Evolutionary conservation across 805 yeast genomes (phyloP), one percentile per base, ranked within the genome.

Genomic region (Wickerhamiella domercqiae): DNA sequence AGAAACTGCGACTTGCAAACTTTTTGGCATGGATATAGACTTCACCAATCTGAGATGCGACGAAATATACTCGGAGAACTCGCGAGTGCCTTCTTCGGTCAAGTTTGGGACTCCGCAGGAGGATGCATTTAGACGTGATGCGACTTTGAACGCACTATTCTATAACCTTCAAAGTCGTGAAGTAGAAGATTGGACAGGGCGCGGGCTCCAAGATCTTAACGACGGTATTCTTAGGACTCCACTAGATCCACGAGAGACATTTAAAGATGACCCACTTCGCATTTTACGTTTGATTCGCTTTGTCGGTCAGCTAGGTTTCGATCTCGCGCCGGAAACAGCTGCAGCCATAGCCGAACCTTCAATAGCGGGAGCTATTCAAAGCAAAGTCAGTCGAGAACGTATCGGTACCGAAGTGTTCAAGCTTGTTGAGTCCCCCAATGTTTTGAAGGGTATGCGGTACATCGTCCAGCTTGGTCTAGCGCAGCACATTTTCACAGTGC

Each of bases 101-200:
- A 68, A 70, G 49, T 78, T 74, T 49, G 99, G 99, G 0, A 84
- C 97, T 0, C 87, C 97, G 0, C 68, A 71, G 43, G 80, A 87
- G 52, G 99, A 90, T 57, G 95, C 97, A 0, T 62, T 73, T 46
- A 68, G 99, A 50, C 67, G 99, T 52, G 99, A 90, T 60, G 97
- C 97, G 2, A 90, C 98, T 0, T 61, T 90, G 37, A 90, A 90
- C 55, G 93, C 98, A 0, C 60, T 90, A 18, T 90, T 90, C 52
- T 90, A 78, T 58, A 90, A 90, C 56, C 67, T 90, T 37, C 68
- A 68, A 38, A 69, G 74, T 4, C 64, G 63, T 11, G 47, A 66
- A 41, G 74, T 90, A 18, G 99, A 90, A 54, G 99, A 90, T 57
- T 72, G 77, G 42, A 90, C 98, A 0, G 71, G 69, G 0, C 49